phyloP scores from a whole-genome alignment of 169 alveolate species.

The Babesia ovata region DNA sequence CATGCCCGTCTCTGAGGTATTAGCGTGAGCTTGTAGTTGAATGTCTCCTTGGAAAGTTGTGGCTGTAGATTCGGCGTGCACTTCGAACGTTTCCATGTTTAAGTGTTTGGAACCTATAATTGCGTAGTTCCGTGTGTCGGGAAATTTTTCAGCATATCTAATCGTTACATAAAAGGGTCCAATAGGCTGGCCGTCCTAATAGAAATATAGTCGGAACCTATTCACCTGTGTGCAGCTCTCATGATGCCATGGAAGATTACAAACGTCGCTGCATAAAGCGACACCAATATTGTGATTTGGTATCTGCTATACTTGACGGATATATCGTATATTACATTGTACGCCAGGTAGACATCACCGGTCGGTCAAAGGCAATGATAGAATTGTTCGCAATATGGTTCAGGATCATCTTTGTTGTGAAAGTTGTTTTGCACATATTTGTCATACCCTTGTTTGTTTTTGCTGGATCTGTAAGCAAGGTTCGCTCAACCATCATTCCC shows the following conservation, averaged over 20 bases:
- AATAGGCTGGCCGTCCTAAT: too few species aligned
- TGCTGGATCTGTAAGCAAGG: conserved; percentile 2
- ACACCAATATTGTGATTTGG: background rate
- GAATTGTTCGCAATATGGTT: background rate
- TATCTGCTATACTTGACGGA: conserved; percentile 6
- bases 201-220: too few species aligned
- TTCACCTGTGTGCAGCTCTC: background rate
- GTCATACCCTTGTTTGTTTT: conserved; percentile 5
- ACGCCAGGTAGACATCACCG: background rate
- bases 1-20: too few species aligned
- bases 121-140: too few species aligned
- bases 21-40: too few species aligned
- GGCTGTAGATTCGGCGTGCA: too few species aligned
- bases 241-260: background rate
- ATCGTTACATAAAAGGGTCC: too few species aligned
- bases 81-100: too few species aligned
- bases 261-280: background rate
- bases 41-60: too few species aligned
- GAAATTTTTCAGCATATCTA: too few species aligned
- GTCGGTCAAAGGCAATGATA: background rate
- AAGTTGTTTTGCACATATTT: background rate
- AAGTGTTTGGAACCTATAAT: too few species aligned
- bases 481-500: background rate
- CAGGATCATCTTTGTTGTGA: background rate
- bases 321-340: background rate